These are phyloP conservation scores for Colletotrichum neosansevieriae DNA, from an alignment of 2,329 filamentous ascomycete genomes.

Conservation along the genomic window DNA sequence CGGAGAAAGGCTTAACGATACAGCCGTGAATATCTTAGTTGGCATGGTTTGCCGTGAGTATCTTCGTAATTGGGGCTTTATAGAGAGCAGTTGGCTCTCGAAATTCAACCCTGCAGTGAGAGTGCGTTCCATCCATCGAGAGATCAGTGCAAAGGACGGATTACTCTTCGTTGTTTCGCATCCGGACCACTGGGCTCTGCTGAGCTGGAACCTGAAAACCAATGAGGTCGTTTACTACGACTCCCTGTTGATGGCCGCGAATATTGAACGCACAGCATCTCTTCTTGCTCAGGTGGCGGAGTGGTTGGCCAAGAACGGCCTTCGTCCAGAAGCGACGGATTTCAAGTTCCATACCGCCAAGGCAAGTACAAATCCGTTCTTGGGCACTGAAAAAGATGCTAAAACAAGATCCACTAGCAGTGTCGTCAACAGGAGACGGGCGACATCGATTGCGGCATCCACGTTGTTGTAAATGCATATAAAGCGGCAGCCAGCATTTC, in stretches of 20 bases:
- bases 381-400: no score
- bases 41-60: not conserved
- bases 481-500: no score
- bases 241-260: not conserved
- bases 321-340: not conserved
- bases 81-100: not conserved
- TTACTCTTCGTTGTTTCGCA: not conserved
- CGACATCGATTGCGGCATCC: no score
- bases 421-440: no score
- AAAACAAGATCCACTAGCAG: no score
- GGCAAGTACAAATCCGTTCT: no score
- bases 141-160: not conserved
- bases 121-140: not conserved
- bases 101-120: not conserved
- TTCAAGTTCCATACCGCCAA: no score
- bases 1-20: not conserved
- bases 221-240: not conserved
- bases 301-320: slow-evolving; percentile 21
- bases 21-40: not conserved
- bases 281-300: not conserved
- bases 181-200: not conserved
- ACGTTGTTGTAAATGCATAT: no score
- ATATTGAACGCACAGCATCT: not conserved
- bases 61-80: not conserved
- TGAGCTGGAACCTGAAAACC: not conserved